Evolutionary conservation across 805 yeast species (phyloP), one percentile per base, ranked within the genome.

Genomic region (Lachancea sp.): DNA sequence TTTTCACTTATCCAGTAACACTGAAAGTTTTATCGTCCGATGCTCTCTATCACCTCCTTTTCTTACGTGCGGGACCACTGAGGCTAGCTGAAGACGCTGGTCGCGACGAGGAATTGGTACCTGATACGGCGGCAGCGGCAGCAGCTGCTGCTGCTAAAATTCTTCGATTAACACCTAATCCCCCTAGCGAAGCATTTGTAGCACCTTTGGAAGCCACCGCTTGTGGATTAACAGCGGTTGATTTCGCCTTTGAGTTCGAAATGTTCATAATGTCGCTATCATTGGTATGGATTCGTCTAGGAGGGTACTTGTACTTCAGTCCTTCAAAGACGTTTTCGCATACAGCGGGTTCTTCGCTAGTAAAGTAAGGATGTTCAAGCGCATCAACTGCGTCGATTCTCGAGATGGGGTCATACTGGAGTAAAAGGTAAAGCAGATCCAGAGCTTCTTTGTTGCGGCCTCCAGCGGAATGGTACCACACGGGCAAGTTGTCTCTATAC

Each of bases 381-480:
- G 96, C 84, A 46, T 77, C 79, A 38, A 75, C 74, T 0, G 98
- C 96, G 19, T 91, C 85, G 36, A 90, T 65, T 50, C 99, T 70
- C 19, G 70, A 71, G 7, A 81, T 72, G 0, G 99, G 98, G 58
- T 93, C 96, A 62, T 89, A 93, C 48, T 77, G 84, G 42, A 93
- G 65, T 33, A 93, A 60, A 35, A 75, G 75, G 31, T 76, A 68
- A 22, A 91, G 65, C 22, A 91, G 67, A 46, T 78, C 75, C 17
- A 85, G 70, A 36, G 95, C 89, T 52, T 72, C 72, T 46, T 75
- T 77, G 58, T 83, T 85, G 5, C 79, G 69, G 0, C 87, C 91
- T 12, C 95, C 95, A 25, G 85, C 79, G 1, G 86, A 73, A 49
- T 82, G 85, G 61, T 83, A 91, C 99, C 99, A 93, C 11, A 81